Base-by-base conservation (phyloP, 345 rosid genomes). In the Nephelium lappaceum region DNA sequence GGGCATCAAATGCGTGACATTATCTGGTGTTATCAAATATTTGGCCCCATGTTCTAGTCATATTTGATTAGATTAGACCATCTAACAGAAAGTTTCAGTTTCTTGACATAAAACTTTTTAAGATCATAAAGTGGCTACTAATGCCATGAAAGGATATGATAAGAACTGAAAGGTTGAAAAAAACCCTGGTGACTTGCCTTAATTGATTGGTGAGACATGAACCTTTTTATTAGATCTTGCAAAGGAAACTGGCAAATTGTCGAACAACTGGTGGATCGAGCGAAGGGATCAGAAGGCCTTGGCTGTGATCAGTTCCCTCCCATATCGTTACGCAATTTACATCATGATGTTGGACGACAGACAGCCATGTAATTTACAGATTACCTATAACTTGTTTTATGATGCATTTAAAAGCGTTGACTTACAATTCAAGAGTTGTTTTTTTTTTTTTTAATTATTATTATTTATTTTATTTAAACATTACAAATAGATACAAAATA, bases 251-350 rank as follows among this genome's bases (percentile, higher is more conserved):
- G 25, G 67, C 36, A 60, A 39, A 38, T 58, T 58, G 67, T 60
- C 66, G 42, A 23, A 10, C 69, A 16, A 14, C 36, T 5, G 4
- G 14, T 6, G 11, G 18, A 19, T 16, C 5, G 7, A 24, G 16
- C 15, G 57, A 61, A 74, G 31, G 42, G 42, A 62, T 62, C 63
- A 74, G 60, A 74, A 63, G 24, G 21, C 19, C 53, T 0, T 74
- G 77, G 77, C 61, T 74, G 25, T 41, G 57, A 74, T 61, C 18
- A 61, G 25, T 61, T 60, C 31, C 55, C 53, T 24, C 39, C 3
- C 8, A 3, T 8, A n/a, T 70, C 60, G 16, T 25, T 0, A 21
- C 31, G 21, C 31, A 39, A 49, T 49, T 21, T 12, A 0, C 38
- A 18, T 31, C 8, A 11, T 23, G 39, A 69, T 51, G 62, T 27